Evolutionary conservation across 768 basidiomycete genomes (phyloP).

Genomic region (Mrakia gelida): DNA sequence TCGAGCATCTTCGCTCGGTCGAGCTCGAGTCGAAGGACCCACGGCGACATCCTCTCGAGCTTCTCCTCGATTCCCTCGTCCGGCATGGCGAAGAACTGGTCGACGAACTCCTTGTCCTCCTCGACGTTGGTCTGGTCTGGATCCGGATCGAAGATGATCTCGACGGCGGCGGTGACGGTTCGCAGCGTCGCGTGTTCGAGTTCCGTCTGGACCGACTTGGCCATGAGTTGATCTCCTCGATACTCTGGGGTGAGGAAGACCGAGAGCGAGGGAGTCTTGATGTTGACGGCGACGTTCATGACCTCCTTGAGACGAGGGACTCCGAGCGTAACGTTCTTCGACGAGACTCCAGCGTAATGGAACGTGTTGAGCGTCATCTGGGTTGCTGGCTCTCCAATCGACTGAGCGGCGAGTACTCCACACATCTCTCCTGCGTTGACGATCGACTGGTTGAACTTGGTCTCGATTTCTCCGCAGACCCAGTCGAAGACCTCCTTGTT

Average conservation of each 20-base stretch:
- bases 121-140: constrained; percentile 89
- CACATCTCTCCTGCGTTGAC: constrained; percentile 99
- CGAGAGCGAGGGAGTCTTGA: constrained; percentile 95
- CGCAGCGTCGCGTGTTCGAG: constrained; percentile 88
- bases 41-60: constrained; percentile 86
- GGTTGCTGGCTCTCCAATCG: constrained; percentile 98
- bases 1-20: constrained; percentile 98
- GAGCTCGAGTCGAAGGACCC: constrained; percentile 93
- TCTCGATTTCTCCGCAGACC: constrained; percentile 92
- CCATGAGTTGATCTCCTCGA: constrained; percentile 57
- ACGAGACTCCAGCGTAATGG: constrained; percentile 99
- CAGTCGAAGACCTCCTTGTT: constrained; percentile 94
- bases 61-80: constrained; percentile 93
- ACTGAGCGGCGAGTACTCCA: constrained; percentile 94
- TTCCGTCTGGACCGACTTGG: constrained; percentile 88
- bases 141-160: constrained; percentile 97
- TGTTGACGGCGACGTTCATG: constrained; percentile 97
- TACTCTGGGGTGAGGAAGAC: constrained; percentile 78
- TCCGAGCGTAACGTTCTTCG: constrained; percentile 98
- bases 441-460: constrained; percentile 89
- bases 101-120: constrained; percentile 91
- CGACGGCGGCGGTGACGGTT: constrained; percentile 89
- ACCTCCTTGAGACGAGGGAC: constrained; percentile 98
- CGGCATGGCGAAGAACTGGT: constrained; percentile 98
- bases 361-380: constrained; percentile 97